A percentile compares a stretch with the other conserved stretches of the same genome.
phyloP scores from a whole-genome alignment of 2,329 filamentous ascomycete genomes.

The Trichocomaceae sp. region DNA sequence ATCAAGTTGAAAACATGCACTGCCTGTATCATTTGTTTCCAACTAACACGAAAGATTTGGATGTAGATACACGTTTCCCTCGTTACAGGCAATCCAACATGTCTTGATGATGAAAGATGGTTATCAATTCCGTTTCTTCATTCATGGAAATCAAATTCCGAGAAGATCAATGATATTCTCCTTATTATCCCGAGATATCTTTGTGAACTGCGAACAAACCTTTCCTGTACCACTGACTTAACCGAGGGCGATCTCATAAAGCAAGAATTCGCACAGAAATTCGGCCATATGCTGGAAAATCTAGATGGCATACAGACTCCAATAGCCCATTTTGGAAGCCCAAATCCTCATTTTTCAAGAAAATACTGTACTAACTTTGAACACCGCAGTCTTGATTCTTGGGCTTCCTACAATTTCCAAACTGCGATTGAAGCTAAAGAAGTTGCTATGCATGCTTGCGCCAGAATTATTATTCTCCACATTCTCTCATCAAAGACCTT shows the following conservation, averaged over 20 bases:
- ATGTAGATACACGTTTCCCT: constrained; percentile 9
- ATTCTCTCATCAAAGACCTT: neutral
- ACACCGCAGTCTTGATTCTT: neutral
- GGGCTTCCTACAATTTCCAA: neutral
- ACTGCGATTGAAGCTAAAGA: constrained; percentile 4
- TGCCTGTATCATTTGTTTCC: neutral
- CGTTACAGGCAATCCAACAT: constrained; percentile 5
- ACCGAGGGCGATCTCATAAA: neutral
- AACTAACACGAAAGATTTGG: neutral
- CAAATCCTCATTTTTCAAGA: neutral
- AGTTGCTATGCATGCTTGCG: constrained; percentile 4
- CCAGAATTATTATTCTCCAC: neutral
- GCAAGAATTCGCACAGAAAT: neutral
- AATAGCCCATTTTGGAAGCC: neutral
- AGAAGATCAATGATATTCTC: constrained; percentile 7
- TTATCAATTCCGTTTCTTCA: neutral
- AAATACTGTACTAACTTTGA: neutral
- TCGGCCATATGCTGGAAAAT: neutral
- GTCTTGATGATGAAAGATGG: constrained; percentile 7
- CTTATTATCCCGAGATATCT: constrained; percentile 4
- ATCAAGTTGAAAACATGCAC: neutral
- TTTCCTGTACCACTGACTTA: neutral
- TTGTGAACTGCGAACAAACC: neutral
- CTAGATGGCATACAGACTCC: constrained; percentile 1
- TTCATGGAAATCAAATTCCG: neutral